Conservation (phyloP, 2,329 filamentous ascomycete species). For the Colletotrichum costaricense region DNA sequence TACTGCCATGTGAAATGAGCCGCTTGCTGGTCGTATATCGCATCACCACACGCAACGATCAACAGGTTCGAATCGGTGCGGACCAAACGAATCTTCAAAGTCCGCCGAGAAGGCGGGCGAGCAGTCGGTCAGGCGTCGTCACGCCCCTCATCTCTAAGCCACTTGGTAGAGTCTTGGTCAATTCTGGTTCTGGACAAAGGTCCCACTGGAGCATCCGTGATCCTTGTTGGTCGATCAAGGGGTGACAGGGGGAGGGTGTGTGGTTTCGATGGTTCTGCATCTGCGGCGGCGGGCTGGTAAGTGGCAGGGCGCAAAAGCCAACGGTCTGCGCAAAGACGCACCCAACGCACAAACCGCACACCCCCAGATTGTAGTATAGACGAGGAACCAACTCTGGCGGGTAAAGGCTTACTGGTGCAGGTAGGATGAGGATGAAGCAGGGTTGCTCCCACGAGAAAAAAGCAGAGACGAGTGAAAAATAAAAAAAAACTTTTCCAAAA, state of each 20-base stretch:
- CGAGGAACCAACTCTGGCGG: background rate
- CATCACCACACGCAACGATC: conserved; percentile 8
- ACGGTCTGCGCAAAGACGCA: conserved; percentile 24
- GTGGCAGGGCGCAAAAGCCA: conserved; percentile 24
- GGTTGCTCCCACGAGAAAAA: background rate
- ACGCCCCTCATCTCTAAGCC: conserved; percentile 33
- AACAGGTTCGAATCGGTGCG: conserved; percentile 11
- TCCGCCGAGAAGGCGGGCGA: conserved; percentile 32
- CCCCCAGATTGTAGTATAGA: background rate
- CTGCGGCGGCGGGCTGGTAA: background rate
- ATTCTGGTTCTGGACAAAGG: conserved; percentile 27
- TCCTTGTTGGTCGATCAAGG: conserved; percentile 23
- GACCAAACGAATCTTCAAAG: conserved; percentile 20
- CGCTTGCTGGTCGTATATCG: conserved; percentile 18
- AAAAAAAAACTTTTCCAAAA: background rate
- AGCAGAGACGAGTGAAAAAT: background rate
- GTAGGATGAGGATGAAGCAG: background rate
- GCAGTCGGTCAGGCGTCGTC: conserved; percentile 22
- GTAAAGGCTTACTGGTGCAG: background rate
- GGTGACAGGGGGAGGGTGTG: background rate
- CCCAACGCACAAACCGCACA: background rate
- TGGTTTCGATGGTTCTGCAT: background rate
- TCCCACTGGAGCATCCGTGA: conserved; percentile 19
- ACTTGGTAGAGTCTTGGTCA: conserved; percentile 13
- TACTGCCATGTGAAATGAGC: conserved; percentile 16